A percentile compares a stretch with the other conserved stretches of the same genome.
These are phyloP conservation scores for Podaxis rugospora DNA, from an alignment of 768 basidiomycete species.

Conservation along the genomic window DNA sequence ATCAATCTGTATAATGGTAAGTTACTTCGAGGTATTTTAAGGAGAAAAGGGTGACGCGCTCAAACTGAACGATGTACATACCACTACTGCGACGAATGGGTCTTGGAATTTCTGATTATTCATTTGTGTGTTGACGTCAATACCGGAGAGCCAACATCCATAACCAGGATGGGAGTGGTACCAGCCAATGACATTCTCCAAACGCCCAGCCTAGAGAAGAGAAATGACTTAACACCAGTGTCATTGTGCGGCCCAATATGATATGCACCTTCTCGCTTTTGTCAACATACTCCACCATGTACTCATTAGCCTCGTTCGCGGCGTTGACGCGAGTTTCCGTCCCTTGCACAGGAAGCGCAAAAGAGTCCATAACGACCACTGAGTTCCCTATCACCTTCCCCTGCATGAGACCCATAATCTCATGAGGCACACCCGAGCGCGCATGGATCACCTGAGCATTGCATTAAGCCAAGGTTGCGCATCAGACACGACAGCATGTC, in stretches of 20 bases:
- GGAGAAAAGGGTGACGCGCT: not conserved
- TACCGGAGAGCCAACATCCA: conserved; percentile 98
- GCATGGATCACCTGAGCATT: conserved; percentile 87
- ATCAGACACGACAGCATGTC: not conserved
- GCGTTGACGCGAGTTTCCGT: conserved; percentile 99
- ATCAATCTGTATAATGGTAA: conserved; percentile 62
- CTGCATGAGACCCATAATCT: conserved; percentile 99
- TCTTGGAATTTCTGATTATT: conserved; percentile 94
- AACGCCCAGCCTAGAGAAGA: conserved; percentile 61
- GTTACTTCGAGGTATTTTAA: not conserved
- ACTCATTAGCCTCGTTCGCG: conserved; percentile 92
- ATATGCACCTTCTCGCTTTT: conserved; percentile 69
- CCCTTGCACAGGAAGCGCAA: conserved; percentile 95
- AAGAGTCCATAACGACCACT: conserved; percentile 90
- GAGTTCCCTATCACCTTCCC: conserved; percentile 84
- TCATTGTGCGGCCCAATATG: not conserved
- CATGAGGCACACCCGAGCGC: conserved; percentile 93
- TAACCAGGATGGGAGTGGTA: conserved; percentile 99
- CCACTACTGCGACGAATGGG: conserved; percentile 96
- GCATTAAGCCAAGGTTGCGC: not conserved
- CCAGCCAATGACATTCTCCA: conserved; percentile 93
- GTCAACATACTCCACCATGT: conserved; percentile 93
- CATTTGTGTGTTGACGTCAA: conserved; percentile 96
- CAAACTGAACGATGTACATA: conserved; percentile 32
- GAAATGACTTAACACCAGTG: not conserved